A percentile compares a stretch with the other conserved stretches of the same genome.
Evolutionary conservation across 225 moss, liverwort and hornwort species (phyloP).

Genomic region (Pseudisothecium myosuroides): DNA sequence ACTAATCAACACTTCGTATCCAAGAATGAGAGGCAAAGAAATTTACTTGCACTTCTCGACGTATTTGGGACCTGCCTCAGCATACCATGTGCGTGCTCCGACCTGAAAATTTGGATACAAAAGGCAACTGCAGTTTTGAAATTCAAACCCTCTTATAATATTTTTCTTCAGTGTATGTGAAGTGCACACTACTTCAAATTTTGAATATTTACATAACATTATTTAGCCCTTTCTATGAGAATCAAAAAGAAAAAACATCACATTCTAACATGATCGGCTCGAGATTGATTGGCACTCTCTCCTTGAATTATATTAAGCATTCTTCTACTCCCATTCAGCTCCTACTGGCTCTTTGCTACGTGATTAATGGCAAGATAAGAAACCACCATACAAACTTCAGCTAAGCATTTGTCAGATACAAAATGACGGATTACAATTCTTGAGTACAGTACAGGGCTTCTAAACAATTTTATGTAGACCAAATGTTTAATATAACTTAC

Average conservation of each 20-base stretch:
- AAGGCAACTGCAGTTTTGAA: background rate
- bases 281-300: background rate
- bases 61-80: slow-evolving; percentile 61
- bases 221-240: background rate
- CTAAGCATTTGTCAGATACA: background rate
- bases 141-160: background rate
- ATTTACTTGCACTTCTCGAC: slow-evolving; percentile 67
- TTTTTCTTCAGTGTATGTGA: background rate
- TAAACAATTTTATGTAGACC: background rate
- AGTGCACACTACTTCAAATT: background rate
- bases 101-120: slow-evolving; percentile 25
- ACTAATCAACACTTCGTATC: background rate
- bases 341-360: background rate
- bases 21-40: background rate
- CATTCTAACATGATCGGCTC: background rate
- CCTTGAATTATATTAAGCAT: background rate
- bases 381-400: background rate
- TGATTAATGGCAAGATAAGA: background rate
- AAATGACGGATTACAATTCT: background rate
- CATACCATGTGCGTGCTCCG: slow-evolving; percentile 80
- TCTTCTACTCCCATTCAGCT: background rate
- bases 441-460: background rate
- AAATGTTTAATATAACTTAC: slow-evolving; percentile 8
- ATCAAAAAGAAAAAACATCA: background rate
- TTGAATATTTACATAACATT: background rate